Evolutionary conservation across 2,329 filamentous ascomycete genomes (phyloP), one percentile per base, ranked within the genome.

Genomic region (Cladosporium sp.): DNA sequence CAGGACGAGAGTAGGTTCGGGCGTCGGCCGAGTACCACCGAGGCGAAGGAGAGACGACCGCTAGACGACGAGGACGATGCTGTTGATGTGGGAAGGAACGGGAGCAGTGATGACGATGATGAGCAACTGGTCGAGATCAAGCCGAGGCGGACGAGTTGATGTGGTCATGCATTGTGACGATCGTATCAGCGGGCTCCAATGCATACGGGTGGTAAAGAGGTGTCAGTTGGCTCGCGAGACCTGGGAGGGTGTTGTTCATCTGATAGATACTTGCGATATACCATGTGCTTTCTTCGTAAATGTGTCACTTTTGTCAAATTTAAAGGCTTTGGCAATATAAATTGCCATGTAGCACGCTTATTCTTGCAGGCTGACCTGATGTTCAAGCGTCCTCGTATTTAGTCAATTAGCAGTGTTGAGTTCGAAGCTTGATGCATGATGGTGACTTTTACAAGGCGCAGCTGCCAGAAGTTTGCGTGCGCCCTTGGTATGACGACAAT

Each of bases 21-120:
- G 53, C 62, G 75, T 26, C 52, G 76, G 33, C 76, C 75, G 11
- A 75, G 72, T 40, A 78, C 76, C 28, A 76, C 72, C 2, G 75
- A 77, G 67, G 76, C 75, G 7, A 76, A 75, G 67, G 69, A 72
- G 44, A 66, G 76, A 23, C 67, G 50, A 52, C 70, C 72, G 52
- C 65, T 78, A 62, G 72, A 74, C 62, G 74, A 75, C 29, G 75
- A 73, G 4, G 72, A 75, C 10, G 72, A 72, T n/a, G 70, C 70
- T 16, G 53, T 33, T 21, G 40, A 52, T 55, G 68, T 71, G 29
- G 69, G 70, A 44, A 68, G 69, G 11, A 69, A 68, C 53, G 69
- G 67, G 46, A 69, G 68, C 59, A 69, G 68, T 62, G 65, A 61
- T 40, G 69, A 70, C 21, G 70, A 75, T 60, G 74, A 74, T 44